Conservation (phyloP, 306 rosid species). For the Canavalia ensiformis region DNA sequence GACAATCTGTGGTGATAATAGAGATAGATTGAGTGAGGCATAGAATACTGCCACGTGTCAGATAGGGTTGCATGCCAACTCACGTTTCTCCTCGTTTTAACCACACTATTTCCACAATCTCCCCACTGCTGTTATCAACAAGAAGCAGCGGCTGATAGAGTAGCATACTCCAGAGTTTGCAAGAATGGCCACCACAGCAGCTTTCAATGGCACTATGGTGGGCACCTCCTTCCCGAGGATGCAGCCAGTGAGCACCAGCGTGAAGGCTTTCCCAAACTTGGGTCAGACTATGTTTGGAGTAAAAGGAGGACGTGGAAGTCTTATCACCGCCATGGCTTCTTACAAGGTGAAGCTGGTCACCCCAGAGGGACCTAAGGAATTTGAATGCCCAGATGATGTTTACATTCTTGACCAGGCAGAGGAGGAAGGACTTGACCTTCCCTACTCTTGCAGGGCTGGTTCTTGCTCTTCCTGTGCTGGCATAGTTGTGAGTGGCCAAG, state of each 20-base stretch:
- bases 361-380: conserved; percentile 65
- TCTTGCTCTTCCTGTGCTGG: conserved; percentile 94
- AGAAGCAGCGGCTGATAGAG: neutral
- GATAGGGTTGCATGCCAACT: conserved; percentile 57
- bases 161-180: neutral
- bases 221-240: conserved; percentile 69
- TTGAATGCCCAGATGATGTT: conserved; percentile 70
- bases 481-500: conserved; percentile 51
- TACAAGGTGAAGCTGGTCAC: conserved; percentile 75
- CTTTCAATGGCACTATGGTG: conserved; percentile 58
- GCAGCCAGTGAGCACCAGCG: conserved; percentile 53
- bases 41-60: conserved; percentile 59
- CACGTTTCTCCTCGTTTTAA: conserved; percentile 25
- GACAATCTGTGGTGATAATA: conserved; percentile 39
- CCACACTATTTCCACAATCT: conserved; percentile 54
- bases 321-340: conserved; percentile 65
- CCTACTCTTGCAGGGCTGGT: conserved; percentile 95
- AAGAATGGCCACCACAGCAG: conserved; percentile 56
- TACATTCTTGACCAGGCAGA: conserved; percentile 85
- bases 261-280: conserved; percentile 51
- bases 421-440: conserved; percentile 70
- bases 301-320: conserved; percentile 63
- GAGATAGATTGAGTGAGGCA: conserved; percentile 53
- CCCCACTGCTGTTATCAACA: conserved; percentile 40
- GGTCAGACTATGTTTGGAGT: conserved; percentile 61